These are phyloP conservation scores for Haplosporangium sp. DNA, from an alignment of 371 early-diverging fungal species.

Conservation along the genomic window DNA sequence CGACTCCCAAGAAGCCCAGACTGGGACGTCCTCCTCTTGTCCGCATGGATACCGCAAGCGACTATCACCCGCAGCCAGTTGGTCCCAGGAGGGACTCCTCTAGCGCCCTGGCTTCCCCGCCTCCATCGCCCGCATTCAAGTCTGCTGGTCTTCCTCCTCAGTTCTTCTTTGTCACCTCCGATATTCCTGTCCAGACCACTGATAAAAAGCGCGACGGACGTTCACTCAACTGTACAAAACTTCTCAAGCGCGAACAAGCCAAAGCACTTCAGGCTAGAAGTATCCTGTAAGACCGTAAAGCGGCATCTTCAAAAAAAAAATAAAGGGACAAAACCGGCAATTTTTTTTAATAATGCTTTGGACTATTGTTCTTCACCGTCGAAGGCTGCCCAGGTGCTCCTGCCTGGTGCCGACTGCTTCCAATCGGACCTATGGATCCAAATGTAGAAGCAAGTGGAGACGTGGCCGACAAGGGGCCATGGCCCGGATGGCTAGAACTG, in stretches of 20 bases:
- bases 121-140: too few relatives aligned
- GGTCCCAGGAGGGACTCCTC: too few relatives aligned
- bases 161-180: background rate
- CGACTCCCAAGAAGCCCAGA: too few relatives aligned
- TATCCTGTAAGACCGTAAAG: too few relatives aligned
- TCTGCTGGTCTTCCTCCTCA: background rate
- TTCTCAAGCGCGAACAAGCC: background rate
- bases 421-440: slow-evolving; percentile 30
- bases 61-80: too few relatives aligned
- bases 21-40: too few relatives aligned
- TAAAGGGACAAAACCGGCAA: background rate
- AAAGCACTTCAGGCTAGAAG: background rate
- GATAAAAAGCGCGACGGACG: background rate
- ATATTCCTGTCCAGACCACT: background rate
- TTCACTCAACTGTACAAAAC: background rate
- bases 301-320: background rate
- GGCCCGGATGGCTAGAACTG: background rate
- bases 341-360: slow-evolving; percentile 16
- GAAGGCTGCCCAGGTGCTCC: background rate
- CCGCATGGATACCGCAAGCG: too few relatives aligned
- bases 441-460: slow-evolving; percentile 16
- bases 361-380: slow-evolving; percentile 3
- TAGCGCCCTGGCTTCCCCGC: too few relatives aligned
- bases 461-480: slow-evolving; percentile 7
- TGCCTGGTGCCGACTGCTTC: slow-evolving; percentile 22